Evolutionary conservation across 306 rosid species (phyloP).

Genomic region (Luffa acutangula): DNA sequence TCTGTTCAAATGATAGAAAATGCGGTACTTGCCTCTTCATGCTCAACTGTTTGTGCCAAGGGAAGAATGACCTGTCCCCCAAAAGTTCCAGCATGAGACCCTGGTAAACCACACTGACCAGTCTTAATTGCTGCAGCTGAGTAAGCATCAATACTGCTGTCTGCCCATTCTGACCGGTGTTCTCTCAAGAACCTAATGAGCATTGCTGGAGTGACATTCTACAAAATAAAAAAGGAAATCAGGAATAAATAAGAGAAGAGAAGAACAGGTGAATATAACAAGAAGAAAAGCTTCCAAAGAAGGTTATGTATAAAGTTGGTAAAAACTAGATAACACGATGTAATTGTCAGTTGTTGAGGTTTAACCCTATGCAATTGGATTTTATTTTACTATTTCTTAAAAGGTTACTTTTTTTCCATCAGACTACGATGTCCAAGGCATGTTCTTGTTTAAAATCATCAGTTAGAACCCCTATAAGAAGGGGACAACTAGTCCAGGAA

Average conservation of each 20-base stretch:
- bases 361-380: not conserved
- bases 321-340: not conserved
- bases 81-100: conserved; percentile 53
- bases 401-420: not conserved
- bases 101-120: conserved; percentile 73
- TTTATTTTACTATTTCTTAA: not conserved
- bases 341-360: not conserved
- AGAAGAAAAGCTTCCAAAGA: not conserved
- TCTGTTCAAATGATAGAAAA: not conserved
- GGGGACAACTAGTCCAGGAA: not conserved
- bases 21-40: conserved; percentile 71
- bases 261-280: not conserved
- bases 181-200: conserved; percentile 88
- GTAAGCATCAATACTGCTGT: conserved; percentile 92
- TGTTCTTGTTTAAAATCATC: not conserved
- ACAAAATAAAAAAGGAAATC: conserved; percentile 10
- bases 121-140: conserved; percentile 88
- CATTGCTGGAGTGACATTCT: conserved; percentile 96
- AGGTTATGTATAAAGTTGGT: not conserved
- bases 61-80: conserved; percentile 99
- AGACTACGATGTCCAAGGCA: not conserved
- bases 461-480: not conserved
- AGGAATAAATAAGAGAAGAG: conserved; percentile 2
- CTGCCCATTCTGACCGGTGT: conserved; percentile 99
- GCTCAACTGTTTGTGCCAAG: conserved; percentile 85